Conservation (phyloP, 1,139 yeast genomes). For the Saccharomyces hybrid region DNA sequence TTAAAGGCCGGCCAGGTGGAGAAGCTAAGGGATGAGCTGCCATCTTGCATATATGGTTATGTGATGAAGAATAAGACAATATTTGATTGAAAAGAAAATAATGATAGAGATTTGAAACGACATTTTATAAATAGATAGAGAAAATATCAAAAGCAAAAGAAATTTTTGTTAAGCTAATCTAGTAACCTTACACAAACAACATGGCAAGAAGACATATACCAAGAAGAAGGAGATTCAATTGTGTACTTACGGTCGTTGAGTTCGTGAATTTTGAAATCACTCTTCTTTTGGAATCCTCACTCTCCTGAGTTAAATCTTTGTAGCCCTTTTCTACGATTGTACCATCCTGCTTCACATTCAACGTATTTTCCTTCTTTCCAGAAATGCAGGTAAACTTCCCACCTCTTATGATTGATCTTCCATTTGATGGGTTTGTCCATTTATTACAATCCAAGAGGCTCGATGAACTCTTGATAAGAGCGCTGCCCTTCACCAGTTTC, state of each 20-base stretch:
- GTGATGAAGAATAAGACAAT: background rate
- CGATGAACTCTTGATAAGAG: constrained; percentile 46
- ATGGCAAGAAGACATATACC: background rate
- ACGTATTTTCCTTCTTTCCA: constrained; percentile 35
- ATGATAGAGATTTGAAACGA: no score
- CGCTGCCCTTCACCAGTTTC: constrained; percentile 65
- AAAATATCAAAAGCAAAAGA: background rate
- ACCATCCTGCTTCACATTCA: constrained; percentile 40
- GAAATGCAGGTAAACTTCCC: constrained; percentile 60
- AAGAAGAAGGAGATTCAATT: background rate
- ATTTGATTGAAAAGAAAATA: background rate
- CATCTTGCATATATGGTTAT: background rate
- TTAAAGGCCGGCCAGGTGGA: background rate
- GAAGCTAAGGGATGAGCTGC: background rate
- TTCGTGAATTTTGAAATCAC: background rate
- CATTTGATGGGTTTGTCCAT: constrained; percentile 45
- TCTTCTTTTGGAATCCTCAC: background rate
- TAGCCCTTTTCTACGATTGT: constrained; percentile 14
- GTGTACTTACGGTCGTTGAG: background rate
- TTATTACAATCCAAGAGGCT: constrained; percentile 50
- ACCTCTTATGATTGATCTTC: constrained; percentile 50
- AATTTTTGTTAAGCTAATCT: background rate
- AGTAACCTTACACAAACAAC: background rate
- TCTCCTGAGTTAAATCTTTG: background rate
- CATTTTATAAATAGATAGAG: background rate